Percentiles rank a stretch among this genome's conserved stretches.
phyloP scores from a whole-genome alignment of 2,329 filamentous ascomycete species.

The Phyllosticta ampelicida region DNA sequence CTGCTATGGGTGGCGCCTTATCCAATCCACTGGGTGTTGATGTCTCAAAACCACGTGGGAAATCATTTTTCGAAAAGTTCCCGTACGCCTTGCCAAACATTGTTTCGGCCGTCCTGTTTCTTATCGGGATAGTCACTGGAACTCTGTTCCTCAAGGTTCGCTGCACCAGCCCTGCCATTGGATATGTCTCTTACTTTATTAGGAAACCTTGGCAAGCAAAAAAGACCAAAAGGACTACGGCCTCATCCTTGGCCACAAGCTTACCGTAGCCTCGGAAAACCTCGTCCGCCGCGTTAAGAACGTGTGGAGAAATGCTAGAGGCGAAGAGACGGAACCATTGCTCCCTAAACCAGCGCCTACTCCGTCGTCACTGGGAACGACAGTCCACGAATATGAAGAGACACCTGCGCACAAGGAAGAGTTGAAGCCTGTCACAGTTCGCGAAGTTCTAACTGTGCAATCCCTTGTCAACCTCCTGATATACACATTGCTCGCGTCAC shows the following conservation, averaged over 20 bases:
- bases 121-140: constrained; percentile 63
- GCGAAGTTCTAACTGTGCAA: constrained; percentile 62
- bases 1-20: constrained; percentile 73
- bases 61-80: constrained; percentile 60
- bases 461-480: constrained; percentile 63
- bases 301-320: constrained; percentile 6
- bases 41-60: constrained; percentile 53
- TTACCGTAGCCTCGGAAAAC: constrained; percentile 31
- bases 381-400: constrained; percentile 18
- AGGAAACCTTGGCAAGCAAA: constrained; percentile 72
- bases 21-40: constrained; percentile 69
- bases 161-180: not conserved
- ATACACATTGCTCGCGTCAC: constrained; percentile 73
- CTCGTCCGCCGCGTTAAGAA: constrained; percentile 12
- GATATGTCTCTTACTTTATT: constrained; percentile 4
- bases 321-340: constrained; percentile 11
- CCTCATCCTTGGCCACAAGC: constrained; percentile 56
- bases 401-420: constrained; percentile 13
- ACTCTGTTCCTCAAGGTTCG: constrained; percentile 63
- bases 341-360: constrained; percentile 6
- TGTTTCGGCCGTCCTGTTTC: constrained; percentile 63
- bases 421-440: constrained; percentile 32
- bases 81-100: constrained; percentile 82
- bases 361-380: not conserved
- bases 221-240: constrained; percentile 64